phyloP scores from a whole-genome alignment of 2,329 filamentous ascomycete genomes.

The Ciborinia camelliae region DNA sequence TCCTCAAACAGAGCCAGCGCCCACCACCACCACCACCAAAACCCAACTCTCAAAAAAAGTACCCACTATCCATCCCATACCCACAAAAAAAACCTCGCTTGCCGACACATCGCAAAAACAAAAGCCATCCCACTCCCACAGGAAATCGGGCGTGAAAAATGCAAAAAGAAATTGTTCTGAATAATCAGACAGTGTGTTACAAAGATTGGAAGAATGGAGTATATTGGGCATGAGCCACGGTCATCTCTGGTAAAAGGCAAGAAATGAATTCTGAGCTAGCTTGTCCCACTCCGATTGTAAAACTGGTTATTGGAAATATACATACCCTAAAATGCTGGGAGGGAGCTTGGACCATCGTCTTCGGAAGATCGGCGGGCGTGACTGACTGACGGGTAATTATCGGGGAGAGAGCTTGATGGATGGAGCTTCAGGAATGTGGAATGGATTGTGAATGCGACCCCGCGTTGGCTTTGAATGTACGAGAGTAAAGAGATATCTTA shows the following conservation, averaged over 20 bases:
- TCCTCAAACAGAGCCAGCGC: too few species aligned
- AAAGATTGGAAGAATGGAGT: slow-evolving; percentile 54
- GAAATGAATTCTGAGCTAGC: slow-evolving; percentile 41
- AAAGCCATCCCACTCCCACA: not conserved
- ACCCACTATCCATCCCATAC: not conserved
- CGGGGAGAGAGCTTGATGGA: not conserved
- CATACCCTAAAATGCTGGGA: not conserved
- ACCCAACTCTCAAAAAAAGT: not conserved
- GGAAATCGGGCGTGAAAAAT: not conserved
- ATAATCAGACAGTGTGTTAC: slow-evolving; percentile 38
- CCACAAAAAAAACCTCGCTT: slow-evolving; percentile 2
- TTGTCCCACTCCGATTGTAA: slow-evolving; percentile 37
- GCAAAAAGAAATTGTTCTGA: slow-evolving; percentile 30
- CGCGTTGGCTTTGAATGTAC: not conserved
- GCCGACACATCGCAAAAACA: not conserved
- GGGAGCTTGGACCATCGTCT: not conserved
- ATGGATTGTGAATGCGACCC: too few species aligned
- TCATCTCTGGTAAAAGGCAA: slow-evolving; percentile 42
- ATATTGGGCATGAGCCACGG: slow-evolving; percentile 45
- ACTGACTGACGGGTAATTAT: not conserved
- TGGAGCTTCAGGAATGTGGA: slow-evolving; percentile 9
- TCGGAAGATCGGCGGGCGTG: not conserved
- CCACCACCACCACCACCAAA: too few species aligned
- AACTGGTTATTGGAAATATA: slow-evolving; percentile 19
- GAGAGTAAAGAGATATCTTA: not conserved